Percentiles rank a stretch among this genome's conserved stretches.
These are phyloP conservation scores for Mycena maculata DNA, from an alignment of 768 basidiomycete species.

Conservation along the genomic window DNA sequence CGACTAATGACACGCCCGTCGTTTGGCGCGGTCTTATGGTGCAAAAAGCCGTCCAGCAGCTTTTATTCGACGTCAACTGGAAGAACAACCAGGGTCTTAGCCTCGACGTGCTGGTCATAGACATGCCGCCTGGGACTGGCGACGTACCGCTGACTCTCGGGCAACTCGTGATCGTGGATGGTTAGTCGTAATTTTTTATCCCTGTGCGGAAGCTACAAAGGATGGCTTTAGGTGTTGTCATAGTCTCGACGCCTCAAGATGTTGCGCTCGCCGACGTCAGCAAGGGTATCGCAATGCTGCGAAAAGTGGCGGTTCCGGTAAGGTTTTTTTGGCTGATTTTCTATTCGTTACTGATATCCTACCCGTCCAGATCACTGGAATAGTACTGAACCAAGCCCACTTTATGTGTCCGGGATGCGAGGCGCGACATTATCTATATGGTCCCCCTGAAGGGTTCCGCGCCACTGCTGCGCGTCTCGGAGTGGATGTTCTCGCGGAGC, in stretches of 20 bases:
- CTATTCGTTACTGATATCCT: background rate
- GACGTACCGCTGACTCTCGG: slow-evolving; percentile 94
- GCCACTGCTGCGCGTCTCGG: slow-evolving; percentile 66
- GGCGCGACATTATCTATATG: slow-evolving; percentile 74
- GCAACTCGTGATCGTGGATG: slow-evolving; percentile 86
- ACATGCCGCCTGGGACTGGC: slow-evolving; percentile 98
- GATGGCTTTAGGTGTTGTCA: slow-evolving; percentile 77
- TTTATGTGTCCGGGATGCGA: slow-evolving; percentile 83
- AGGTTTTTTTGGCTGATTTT: slow-evolving; percentile 13
- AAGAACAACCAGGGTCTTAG: slow-evolving; percentile 54
- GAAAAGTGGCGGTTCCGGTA: slow-evolving; percentile 89
- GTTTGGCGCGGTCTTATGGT: slow-evolving; percentile 99
- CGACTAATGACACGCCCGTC: slow-evolving; percentile 78
- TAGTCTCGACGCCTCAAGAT: slow-evolving; percentile 96
- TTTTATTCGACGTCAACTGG: slow-evolving; percentile 98
- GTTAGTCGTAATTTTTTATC: slow-evolving; percentile 55
- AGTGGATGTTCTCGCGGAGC: slow-evolving; percentile 77
- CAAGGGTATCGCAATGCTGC: slow-evolving; percentile 93
- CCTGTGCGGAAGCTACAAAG: background rate
- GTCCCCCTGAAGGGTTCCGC: slow-evolving; percentile 73
- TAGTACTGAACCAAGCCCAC: slow-evolving; percentile 89
- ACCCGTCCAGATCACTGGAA: slow-evolving; percentile 77
- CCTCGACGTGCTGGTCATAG: slow-evolving; percentile 89
- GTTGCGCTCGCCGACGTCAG: slow-evolving; percentile 92
- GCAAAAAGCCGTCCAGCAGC: slow-evolving; percentile 96